These are phyloP conservation scores for Vaccinium myrtillus DNA, from an alignment of 148 eudicot genomes.

Conservation along the genomic window DNA sequence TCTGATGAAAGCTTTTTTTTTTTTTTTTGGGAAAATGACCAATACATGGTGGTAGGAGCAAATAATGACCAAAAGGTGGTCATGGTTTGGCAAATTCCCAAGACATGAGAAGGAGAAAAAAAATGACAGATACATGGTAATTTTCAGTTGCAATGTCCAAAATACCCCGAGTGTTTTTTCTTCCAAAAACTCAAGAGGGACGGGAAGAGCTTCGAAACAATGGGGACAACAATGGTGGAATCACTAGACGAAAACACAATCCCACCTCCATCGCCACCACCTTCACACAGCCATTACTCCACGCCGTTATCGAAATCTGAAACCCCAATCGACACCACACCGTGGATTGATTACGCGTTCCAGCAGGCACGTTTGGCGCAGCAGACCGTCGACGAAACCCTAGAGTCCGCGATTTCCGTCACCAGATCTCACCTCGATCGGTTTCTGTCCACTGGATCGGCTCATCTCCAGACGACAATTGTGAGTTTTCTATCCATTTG, in stretches of 20 bases:
- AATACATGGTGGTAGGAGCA: too few relatives aligned
- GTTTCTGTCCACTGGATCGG: conserved; percentile 60
- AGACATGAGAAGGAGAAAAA: too few relatives aligned
- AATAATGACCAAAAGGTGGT: too few relatives aligned
- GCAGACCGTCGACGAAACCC: conserved; percentile 31
- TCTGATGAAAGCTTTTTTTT: too few relatives aligned
- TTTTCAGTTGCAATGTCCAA: too few relatives aligned
- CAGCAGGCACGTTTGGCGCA: conserved; percentile 51
- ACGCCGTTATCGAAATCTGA: conserved; percentile 28
- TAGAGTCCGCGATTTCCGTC: conserved; percentile 40
- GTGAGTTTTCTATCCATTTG: too few relatives aligned
- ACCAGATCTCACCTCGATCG: conserved; percentile 58
- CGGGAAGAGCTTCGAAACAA: not conserved
- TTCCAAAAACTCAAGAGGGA: too few relatives aligned
- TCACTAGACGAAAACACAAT: conserved; percentile 29
- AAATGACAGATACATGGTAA: too few relatives aligned
- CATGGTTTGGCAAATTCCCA: too few relatives aligned
- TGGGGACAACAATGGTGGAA: conserved; percentile 19
- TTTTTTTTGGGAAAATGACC: too few relatives aligned
- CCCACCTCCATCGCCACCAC: conserved; percentile 4
- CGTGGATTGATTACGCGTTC: conserved; percentile 62
- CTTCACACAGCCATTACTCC: not conserved
- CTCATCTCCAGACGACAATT: conserved; percentile 27
- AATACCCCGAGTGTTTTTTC: too few relatives aligned
- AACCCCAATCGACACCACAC: conserved; percentile 28